Base-by-base conservation (phyloP, 371 early-diverging fungal species). In the Saksenaea vasiformis region DNA sequence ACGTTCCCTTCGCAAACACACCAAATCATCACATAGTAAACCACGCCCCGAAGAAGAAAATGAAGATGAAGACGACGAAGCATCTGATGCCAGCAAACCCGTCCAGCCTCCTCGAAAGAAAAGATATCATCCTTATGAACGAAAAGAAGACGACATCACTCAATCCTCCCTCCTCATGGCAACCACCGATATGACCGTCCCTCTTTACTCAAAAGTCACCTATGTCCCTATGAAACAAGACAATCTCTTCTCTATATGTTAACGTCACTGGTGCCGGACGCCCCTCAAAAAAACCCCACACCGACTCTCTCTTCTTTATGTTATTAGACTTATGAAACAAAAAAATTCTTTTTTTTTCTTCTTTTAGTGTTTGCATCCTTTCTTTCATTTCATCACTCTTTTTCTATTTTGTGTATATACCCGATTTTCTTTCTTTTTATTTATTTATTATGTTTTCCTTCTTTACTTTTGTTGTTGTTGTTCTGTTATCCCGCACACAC, bases 1-100 rank as follows among this genome's bases (percentile, higher is more conserved):
- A 13, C 84, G 93, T 41, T 91, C 91, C 1, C 82, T 93, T 24
- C 82, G 89, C 39, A 93, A 93, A 66, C 93, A 93, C 63, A 76
- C 79, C 43, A 84, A 84, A 28, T 47, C 51, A 4, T 76, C 82
- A 1, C 89, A 87, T 55, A 56, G 27, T 43, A 34, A 51, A 47
- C 51, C 51, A n/a, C 51, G 51, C 51, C 44, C 39, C 43, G 28
- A 36, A 31, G 22, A 43, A 13, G 54, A 58, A 22, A 27, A 58
- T 5, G 47, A 65, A 31, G 51, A 53, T 24, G 60, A 65, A 58
- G 60, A 58, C 19, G 43, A 41, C 11, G 43, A 47, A 47, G 51
- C 19, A 10, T 47, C 51, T 10, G 51, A 47, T 17, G 22, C 22
- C 10, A 47, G 51, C 51, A 47, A 47, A 22, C 51, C 2, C 17